Base-by-base conservation (phyloP, 1,284 basidiomycete species). In the Neotropicomus parvogracilis region DNA sequence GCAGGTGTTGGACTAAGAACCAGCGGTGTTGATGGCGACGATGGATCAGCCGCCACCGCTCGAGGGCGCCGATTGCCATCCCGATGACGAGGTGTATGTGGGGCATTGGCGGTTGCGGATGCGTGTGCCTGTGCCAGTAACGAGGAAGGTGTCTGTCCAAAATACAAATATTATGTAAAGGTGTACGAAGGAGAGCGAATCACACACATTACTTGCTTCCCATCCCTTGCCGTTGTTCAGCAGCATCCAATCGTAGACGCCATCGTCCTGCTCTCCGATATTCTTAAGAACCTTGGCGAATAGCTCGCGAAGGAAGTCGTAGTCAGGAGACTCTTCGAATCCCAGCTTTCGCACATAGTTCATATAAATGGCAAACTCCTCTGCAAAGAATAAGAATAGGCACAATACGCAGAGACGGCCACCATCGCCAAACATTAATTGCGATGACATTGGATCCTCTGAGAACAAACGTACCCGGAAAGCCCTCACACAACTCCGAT, bases 351-450 rank as follows among this genome's bases (percentile, higher is more conserved):
- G 89, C 59, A 94, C 91, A 65, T 97, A 97, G 73, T 95, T 95
- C 84, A 97, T 91, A 73, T 95, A 97, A 63, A 97, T 97, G 46
- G 85, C 82, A 64, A 95, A 95, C 66, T 97, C 94, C 78, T 97
- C 94, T 85, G 75, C 65, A 40, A 46, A 44, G 20, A 33, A 37
- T 42, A 50, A 48, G 38, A 36, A 54, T 43, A 14, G 49, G 40
- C 24, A n/a, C 36, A 38, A 43, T 37, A 31, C 6, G 24, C 40
- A 9, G 14, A 49, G 16, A 26, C 28, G 42, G 33, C 40, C 16
- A 27, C 32, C 39, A 37, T 40, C 39, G 44, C 17, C 4, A 16
- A 38, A 32, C n/a, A n/a, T n/a, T n/a, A n/a, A n/a, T n/a, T 32
- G 42, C 37, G 28, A 20, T 40, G 27, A 39, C 39, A 46, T 12